Evolutionary conservation across 2,329 filamentous ascomycete genomes (phyloP).

Genomic region (Aspergillus viridinutans): DNA sequence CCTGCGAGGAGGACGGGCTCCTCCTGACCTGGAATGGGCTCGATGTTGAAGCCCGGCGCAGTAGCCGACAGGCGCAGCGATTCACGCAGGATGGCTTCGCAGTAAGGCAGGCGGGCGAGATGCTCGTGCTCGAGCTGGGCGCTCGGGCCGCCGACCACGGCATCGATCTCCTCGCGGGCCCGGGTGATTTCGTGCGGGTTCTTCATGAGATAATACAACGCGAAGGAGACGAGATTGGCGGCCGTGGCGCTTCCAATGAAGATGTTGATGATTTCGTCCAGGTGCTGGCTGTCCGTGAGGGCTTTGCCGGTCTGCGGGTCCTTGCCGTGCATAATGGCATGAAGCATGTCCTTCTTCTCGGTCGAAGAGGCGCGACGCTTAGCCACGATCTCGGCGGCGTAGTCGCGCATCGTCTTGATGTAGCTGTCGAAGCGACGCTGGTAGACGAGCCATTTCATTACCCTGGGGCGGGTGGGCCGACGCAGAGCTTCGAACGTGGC

Average conservation of each 20-base stretch:
- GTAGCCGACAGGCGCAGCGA: conserved; percentile 60
- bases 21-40: conserved; percentile 45
- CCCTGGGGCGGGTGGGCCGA: conserved; percentile 49
- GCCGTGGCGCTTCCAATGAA: conserved; percentile 66
- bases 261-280: conserved; percentile 67
- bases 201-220: conserved; percentile 62
- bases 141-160: conserved; percentile 22
- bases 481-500: conserved; percentile 55
- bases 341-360: conserved; percentile 57
- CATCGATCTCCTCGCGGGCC: conserved; percentile 65
- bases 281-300: conserved; percentile 57
- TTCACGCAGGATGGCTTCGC: conserved; percentile 63
- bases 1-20: conserved; percentile 48
- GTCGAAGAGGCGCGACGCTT: conserved; percentile 52
- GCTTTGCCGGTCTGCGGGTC: conserved; percentile 59
- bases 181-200: conserved; percentile 57
- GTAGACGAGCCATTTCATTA: conserved; percentile 53
- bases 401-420: conserved; percentile 53
- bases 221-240: conserved; percentile 61
- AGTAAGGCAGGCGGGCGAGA: conserved; percentile 61
- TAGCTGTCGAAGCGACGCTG: conserved; percentile 52
- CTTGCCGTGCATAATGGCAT: conserved; percentile 54
- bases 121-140: conserved; percentile 45
- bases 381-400: conserved; percentile 55
- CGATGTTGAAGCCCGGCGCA: conserved; percentile 55